Base-by-base conservation (phyloP, 768 basidiomycete genomes). In the Coprinopsis strossmayeri region DNA sequence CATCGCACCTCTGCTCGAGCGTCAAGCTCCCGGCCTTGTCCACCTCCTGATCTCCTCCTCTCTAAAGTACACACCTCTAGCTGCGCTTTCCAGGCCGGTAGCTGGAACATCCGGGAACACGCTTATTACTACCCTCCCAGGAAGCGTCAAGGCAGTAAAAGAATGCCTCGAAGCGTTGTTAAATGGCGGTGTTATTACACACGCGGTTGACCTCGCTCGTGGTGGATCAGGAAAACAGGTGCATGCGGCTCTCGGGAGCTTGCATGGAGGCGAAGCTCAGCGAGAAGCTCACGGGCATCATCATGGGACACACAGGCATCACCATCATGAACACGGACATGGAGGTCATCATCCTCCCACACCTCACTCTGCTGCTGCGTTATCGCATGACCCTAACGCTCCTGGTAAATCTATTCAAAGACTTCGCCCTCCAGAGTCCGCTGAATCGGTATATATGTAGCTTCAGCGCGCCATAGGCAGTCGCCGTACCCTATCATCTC, bases 121-220 rank as follows among this genome's bases (percentile, higher is more conserved):
- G 0, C 72, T 95, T 18, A 68, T 95, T 21, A 72, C 87, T 17
- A 91, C 88, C 0, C 79, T 94, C 9, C 92, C 91, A 0, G 91
- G 91, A 2, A 90, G 87, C 56, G 77, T 84, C 32, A 91, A 88
- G 58, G 91, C 88, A 2, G 91, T 91, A 34, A 81, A 72, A 53
- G 91, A 95, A 58, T 88, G 82, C 57, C 59, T 91, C 49, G 75
- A 77, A 1, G 74, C 75, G 0, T 68, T 92, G 24, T 67, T 93
- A 4, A 61, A 66, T 12, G 70, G 63, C 3, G 79, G 77, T 4
- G 69, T 92, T 1, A 63, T 85, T 1, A 65, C 73, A 2, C 89
- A 91, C 64, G 88, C 87, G 1, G 64, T 91, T 47, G 84, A 88
- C 27, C 73, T 90, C 3, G 72, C 85, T 49, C 71, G 70, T 49